Conservation (phyloP, 371 early-diverging fungal species). For the Entomophthora muscae region DNA sequence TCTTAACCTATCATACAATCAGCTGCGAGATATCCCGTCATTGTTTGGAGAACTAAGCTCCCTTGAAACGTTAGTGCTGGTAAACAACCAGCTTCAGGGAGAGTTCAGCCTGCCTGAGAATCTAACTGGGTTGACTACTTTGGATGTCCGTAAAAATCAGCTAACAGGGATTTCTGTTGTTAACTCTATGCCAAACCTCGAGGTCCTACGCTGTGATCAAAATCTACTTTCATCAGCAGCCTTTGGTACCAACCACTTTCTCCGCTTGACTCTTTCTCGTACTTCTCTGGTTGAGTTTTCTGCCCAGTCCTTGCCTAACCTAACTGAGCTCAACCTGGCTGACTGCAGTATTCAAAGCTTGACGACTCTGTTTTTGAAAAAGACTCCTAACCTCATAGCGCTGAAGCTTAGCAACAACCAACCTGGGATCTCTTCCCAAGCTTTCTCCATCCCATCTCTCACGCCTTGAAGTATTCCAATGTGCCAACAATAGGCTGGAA, state of each 20-base stretch:
- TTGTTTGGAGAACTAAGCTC: slow-evolving; percentile 39
- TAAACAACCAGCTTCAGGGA: slow-evolving; percentile 47
- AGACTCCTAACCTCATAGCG: slow-evolving; percentile 26
- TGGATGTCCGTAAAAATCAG: slow-evolving; percentile 55
- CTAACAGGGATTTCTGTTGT: slow-evolving; percentile 42
- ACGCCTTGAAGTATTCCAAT: slow-evolving; percentile 16
- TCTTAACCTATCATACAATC: slow-evolving; percentile 70
- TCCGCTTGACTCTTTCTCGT: slow-evolving; percentile 16
- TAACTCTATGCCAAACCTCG: slow-evolving; percentile 30
- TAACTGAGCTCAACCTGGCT: slow-evolving; percentile 21
- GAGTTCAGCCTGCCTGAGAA: slow-evolving; percentile 37
- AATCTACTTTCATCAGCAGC: slow-evolving; percentile 26
- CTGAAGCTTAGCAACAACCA: slow-evolving; percentile 50
- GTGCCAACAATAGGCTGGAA: not conserved
- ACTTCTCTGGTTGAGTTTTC: slow-evolving; percentile 16
- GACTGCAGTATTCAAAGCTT: not conserved
- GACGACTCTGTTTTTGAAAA: slow-evolving; percentile 31
- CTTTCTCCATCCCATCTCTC: slow-evolving; percentile 52
- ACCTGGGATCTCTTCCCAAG: slow-evolving; percentile 37
- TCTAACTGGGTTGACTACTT: slow-evolving; percentile 25
- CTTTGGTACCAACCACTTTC: not conserved
- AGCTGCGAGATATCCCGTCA: slow-evolving; percentile 49
- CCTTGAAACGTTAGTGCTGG: slow-evolving; percentile 34
- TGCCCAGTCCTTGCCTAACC: slow-evolving; percentile 25
- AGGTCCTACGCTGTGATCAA: slow-evolving; percentile 40